Conservation (phyloP, 2,329 filamentous ascomycete genomes). For the Calonectria fujianensis region DNA sequence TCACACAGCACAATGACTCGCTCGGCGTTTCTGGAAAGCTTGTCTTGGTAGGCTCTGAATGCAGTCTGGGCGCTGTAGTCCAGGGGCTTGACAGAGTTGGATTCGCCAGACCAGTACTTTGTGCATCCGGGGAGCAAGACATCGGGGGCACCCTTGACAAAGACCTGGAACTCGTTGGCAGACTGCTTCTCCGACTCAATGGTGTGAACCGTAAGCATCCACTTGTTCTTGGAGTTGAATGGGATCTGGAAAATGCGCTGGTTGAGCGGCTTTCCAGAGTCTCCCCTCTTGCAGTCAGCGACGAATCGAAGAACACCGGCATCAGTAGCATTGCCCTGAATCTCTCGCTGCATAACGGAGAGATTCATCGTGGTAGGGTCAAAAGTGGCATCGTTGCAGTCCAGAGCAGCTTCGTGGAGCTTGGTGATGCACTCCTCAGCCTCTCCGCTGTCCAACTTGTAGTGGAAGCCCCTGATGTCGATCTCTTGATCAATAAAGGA, state of each 20-base stretch:
- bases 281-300: constrained; percentile 49
- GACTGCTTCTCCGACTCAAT: constrained; percentile 48
- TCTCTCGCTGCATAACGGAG: constrained; percentile 58
- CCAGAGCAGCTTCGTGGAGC: constrained; percentile 44
- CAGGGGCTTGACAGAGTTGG: constrained; percentile 59
- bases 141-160: constrained; percentile 73
- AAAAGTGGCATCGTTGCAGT: constrained; percentile 67
- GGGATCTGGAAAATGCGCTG: constrained; percentile 64
- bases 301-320: constrained; percentile 64
- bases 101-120: constrained; percentile 59
- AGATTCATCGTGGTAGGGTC: constrained; percentile 61
- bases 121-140: constrained; percentile 65
- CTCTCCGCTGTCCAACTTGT: background rate
- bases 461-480: constrained; percentile 54
- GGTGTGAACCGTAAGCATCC: constrained; percentile 63
- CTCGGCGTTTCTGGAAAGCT: constrained; percentile 64
- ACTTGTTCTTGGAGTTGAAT: constrained; percentile 72
- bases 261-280: constrained; percentile 45
- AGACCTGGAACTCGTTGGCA: constrained; percentile 62
- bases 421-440: constrained; percentile 15
- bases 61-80: constrained; percentile 57
- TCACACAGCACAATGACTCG: constrained; percentile 66
- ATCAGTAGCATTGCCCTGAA: constrained; percentile 67
- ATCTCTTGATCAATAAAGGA: constrained; percentile 60
- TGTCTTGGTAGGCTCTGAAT: constrained; percentile 62